Base-by-base conservation (phyloP, 306 rosid genomes). In the Hippophae tibetana region DNA sequence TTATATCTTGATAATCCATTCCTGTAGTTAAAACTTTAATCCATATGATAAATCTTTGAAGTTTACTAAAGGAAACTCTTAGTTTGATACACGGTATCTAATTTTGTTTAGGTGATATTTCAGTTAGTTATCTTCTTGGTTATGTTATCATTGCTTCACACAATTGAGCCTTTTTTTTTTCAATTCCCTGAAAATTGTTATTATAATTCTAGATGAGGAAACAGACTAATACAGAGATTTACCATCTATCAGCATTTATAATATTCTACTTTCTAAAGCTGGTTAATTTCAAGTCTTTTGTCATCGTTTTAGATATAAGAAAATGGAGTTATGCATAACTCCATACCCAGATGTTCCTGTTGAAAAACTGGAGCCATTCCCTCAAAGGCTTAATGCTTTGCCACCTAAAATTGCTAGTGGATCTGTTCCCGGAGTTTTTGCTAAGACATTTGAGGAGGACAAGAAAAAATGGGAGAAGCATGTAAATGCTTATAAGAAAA, bases 401-500 rank as follows among this genome's bases (percentile, higher is more conserved):
- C 94, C 96, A 52, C 68, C 65, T 51, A 72, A 79, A 82, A 74
- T 88, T 69, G 78, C 81, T 9, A 54, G 82, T 62, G 87, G 86
- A 72, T 82, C 69, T 2, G 9, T 82, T 64, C 75, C 77, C 14
- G 81, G 86, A 57, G 70, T 78, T 56, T 72, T 86, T 38, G 57
- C 69, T 44, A 82, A 74, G 76, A 61, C 60, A 63, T 84, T 68
- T 63, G 68, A 79, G 72, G 67, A 73, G 42, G 95, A 87, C 69
- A 81, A 43, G 13, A 76, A 74, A 53, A 56, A 66, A 13, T 87
- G 95, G 95, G 81, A 77, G 84, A 87, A 87, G 74, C 95, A 87
- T 57, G 83, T 81, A 69, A 87, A 72, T 69, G 89, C 95, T 43
- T 87, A 87, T 72, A 87, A 66, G 73, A 78, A 83, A 64, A 67